Conservation (phyloP, 2,329 filamentous ascomycete species). For the Sclerotinia trifoliorum region DNA sequence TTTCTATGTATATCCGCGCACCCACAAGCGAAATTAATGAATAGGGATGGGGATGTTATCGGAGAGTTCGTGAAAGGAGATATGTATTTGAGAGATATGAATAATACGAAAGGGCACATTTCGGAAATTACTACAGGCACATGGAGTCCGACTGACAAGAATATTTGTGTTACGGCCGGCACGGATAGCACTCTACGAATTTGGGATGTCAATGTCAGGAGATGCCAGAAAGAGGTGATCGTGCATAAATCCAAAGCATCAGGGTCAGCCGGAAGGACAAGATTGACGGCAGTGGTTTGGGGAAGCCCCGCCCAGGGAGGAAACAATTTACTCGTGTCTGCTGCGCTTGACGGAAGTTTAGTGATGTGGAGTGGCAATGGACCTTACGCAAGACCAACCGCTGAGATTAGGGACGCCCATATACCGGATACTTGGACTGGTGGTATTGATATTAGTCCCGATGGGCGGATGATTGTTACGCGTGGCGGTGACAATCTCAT, state of each 20-base stretch:
- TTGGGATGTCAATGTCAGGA: slow-evolving; percentile 92
- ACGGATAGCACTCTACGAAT: slow-evolving; percentile 95
- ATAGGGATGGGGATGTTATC: slow-evolving; percentile 80
- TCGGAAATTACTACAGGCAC: slow-evolving; percentile 85
- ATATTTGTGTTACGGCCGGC: slow-evolving; percentile 84
- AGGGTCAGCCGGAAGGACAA: slow-evolving; percentile 82
- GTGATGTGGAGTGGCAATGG: slow-evolving; percentile 92
- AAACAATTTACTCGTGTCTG: slow-evolving; percentile 73
- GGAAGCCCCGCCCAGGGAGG: slow-evolving; percentile 73
- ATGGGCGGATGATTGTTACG: slow-evolving; percentile 87
- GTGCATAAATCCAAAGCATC: slow-evolving; percentile 92
- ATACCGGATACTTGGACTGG: slow-evolving; percentile 83
- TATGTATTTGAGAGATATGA: slow-evolving; percentile 96
- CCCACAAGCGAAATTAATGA: slow-evolving; percentile 85
- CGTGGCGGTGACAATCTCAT: slow-evolving; percentile 88
- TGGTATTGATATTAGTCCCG: slow-evolving; percentile 84
- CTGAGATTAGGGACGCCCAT: slow-evolving; percentile 83
- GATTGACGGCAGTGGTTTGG: slow-evolving; percentile 94
- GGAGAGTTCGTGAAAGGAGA: slow-evolving; percentile 95
- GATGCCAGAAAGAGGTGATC: slow-evolving; percentile 87
- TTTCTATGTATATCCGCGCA: slow-evolving; percentile 87
- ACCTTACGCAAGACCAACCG: slow-evolving; percentile 77
- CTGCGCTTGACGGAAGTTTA: slow-evolving; percentile 84
- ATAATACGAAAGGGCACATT: slow-evolving; percentile 95
- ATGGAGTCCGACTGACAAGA: slow-evolving; percentile 86